Conservation (phyloP, 2,329 filamentous ascomycete species). For the Cephalotrichum gorgonifer region DNA sequence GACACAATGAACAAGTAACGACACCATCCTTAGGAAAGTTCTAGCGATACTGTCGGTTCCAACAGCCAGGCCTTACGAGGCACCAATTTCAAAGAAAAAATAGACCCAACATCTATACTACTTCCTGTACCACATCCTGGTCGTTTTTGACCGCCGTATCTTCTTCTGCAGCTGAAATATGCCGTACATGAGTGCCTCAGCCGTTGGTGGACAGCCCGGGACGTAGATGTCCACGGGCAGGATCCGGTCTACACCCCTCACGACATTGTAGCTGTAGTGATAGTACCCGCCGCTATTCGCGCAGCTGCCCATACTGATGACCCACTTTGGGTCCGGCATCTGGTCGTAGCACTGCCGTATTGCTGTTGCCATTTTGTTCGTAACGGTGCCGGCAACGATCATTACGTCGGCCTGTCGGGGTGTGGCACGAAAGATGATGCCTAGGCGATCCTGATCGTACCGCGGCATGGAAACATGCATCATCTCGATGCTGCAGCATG, state of each 20-base stretch:
- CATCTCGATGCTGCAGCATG: constrained; percentile 87
- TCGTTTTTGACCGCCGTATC: constrained; percentile 52
- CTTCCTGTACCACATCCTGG: constrained; percentile 48
- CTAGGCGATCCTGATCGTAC: constrained; percentile 80
- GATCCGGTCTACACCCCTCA: constrained; percentile 65
- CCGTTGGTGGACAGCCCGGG: constrained; percentile 58
- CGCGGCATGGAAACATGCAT: constrained; percentile 83
- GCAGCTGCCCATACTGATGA: constrained; percentile 73
- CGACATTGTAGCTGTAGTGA: constrained; percentile 74
- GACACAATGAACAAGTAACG: too few relatives aligned
- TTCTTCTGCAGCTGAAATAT: constrained; percentile 71
- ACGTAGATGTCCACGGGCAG: constrained; percentile 75
- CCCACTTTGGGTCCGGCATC: constrained; percentile 92
- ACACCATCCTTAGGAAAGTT: too few relatives aligned
- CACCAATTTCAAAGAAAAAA: too few relatives aligned
- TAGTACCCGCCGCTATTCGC: constrained; percentile 81
- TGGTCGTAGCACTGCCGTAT: constrained; percentile 88
- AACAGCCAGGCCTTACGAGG: too few relatives aligned
- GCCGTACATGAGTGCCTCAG: constrained; percentile 54
- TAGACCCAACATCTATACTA: too few relatives aligned
- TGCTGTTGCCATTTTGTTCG: constrained; percentile 93
- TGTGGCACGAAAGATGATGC: constrained; percentile 84
- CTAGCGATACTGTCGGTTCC: too few relatives aligned
- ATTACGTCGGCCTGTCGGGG: constrained; percentile 84
- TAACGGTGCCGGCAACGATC: constrained; percentile 87